Evolutionary conservation across 1,284 basidiomycete genomes (phyloP), one percentile per base, ranked within the genome.

Genomic region (Stygiomarasmius scandens): DNA sequence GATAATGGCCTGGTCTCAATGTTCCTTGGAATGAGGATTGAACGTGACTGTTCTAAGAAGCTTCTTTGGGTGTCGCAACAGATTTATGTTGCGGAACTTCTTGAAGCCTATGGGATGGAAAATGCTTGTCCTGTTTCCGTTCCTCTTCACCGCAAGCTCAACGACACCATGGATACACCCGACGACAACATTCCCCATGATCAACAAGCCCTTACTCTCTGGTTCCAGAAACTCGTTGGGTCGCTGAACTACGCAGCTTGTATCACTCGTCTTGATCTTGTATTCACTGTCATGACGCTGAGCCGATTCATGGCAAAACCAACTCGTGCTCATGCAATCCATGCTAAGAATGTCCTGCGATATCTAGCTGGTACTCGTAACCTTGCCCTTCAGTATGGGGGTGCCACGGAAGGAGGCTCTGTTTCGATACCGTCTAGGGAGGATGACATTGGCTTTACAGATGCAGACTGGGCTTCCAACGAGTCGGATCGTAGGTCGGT

Each of bases 401-500:
- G 47, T 6, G 24, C 45, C 32, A 1, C 12, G 5, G 6, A 12
- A 32, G 12, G 12, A 12, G 29, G 12, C 12, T 5, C 12, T 32
- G 29, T 32, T 5, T 6, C 5, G 29, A 5, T 32, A 6, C 29
- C 29, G 12, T 32, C 29, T 5, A n/a, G 0, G 2, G 3, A 47
- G 51, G 10, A 32, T 58, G 3, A 27, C 2, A 19, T 19, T 29
- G 57, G 56, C 3, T 67, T 55, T 41, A 63, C 66, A 0, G 67
- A 74, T 58, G 65, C 70, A 0, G 67, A 74, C 53, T 72, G 63
- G 60, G 68, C 57, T 19, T 61, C 65, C 12, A 12, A 32, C 12
- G 58, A 66, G 8, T 16, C 49, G 0, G 58, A 67, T 45, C 49
- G 64, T 9, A 54, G 59, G 34, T 68, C 66, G 1, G 63, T 68